These are phyloP conservation scores for Hydnum rufescens DNA, from an alignment of 768 basidiomycete genomes.

Conservation along the genomic window DNA sequence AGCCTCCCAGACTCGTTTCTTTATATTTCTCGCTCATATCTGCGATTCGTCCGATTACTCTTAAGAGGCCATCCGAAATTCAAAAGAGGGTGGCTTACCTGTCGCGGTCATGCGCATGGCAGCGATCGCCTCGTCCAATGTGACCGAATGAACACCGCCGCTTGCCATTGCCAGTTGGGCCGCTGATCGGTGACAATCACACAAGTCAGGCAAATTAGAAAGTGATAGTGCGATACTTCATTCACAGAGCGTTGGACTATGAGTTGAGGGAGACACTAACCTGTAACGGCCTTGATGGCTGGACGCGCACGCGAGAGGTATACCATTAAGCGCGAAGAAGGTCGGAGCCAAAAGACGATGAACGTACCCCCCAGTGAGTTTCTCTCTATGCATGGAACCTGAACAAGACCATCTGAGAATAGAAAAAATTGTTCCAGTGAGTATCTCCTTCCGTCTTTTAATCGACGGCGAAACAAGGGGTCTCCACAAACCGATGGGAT, in stretches of 20 bases:
- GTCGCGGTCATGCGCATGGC: conserved; percentile 78
- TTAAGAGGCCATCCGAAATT: not conserved
- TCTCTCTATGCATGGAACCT: conserved; percentile 89
- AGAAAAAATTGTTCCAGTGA: not conserved
- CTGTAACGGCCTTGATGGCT: conserved; percentile 81
- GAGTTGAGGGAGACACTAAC: not conserved
- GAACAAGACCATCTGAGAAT: conserved; percentile 48
- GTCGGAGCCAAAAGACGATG: not conserved
- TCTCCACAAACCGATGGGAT: conserved; percentile 40
- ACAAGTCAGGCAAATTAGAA: not conserved
- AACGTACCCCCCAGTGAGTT: conserved; percentile 63
- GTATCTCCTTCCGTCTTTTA: not conserved
- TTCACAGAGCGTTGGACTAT: no score
- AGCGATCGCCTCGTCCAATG: conserved; percentile 86
- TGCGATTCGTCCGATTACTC: conserved; percentile 15
- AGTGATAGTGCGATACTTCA: not conserved
- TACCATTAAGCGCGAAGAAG: not conserved
- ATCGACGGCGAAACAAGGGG: not conserved
- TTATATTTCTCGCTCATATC: conserved; percentile 95
- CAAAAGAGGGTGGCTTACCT: conserved; percentile 13
- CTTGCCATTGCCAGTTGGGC: conserved; percentile 90
- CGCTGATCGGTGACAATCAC: no score
- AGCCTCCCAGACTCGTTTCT: conserved; percentile 76
- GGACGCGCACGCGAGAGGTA: not conserved
- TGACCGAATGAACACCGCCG: conserved; percentile 68